Conservation (phyloP, 1,139 yeast species). For the Protomyces pachydermus region DNA sequence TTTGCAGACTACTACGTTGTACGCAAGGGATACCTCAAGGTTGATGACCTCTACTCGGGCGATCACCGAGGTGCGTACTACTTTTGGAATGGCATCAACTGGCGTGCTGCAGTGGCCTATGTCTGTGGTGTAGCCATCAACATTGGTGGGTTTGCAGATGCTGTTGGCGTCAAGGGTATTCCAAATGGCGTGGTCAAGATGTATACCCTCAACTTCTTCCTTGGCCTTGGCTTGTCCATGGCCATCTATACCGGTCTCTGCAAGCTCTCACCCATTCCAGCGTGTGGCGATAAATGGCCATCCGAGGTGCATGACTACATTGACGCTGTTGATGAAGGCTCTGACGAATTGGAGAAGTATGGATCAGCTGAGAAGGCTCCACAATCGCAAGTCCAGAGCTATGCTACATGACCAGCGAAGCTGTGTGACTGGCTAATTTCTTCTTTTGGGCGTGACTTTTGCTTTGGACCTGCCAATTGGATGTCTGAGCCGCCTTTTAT, state of each 20-base stretch:
- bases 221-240: constrained; percentile 62
- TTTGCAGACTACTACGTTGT: constrained; percentile 39
- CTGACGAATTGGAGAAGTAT: background rate
- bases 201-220: constrained; percentile 66
- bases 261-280: constrained; percentile 23
- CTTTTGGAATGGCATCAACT: constrained; percentile 39
- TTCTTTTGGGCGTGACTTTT: background rate
- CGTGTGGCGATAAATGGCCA: constrained; percentile 18
- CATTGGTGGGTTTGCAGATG: constrained; percentile 85
- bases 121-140: constrained; percentile 51
- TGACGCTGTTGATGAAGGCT: background rate
- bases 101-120: constrained; percentile 41
- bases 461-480: no score
- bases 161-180: constrained; percentile 56
- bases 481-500: no score
- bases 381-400: background rate
- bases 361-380: background rate
- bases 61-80: constrained; percentile 38
- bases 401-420: background rate
- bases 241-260: constrained; percentile 50
- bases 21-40: constrained; percentile 37
- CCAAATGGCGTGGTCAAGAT: constrained; percentile 73
- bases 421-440: background rate
- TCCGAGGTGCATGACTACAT: constrained; percentile 5
- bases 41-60: constrained; percentile 38